phyloP scores from a whole-genome alignment of 768 basidiomycete genomes.

The Suillus ampliporus region DNA sequence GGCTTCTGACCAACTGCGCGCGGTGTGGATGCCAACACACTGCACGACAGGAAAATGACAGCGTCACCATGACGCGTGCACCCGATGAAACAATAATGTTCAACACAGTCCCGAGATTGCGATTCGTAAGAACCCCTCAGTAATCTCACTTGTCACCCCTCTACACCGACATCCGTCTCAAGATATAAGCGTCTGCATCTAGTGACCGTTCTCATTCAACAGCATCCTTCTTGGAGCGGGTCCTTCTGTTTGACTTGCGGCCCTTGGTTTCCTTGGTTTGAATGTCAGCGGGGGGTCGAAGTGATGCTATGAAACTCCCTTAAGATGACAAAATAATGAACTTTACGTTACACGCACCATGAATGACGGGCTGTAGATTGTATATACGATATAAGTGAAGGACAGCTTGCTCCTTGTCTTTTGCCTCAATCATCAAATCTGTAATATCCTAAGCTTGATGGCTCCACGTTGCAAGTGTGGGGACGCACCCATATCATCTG shows the following conservation, averaged over 20 bases:
- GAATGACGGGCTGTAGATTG: constrained; percentile 63
- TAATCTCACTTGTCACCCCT: constrained; percentile 7
- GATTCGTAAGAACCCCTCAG: not conserved
- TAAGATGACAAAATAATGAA: not conserved
- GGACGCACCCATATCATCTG: constrained; percentile 66
- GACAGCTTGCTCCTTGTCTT: constrained; percentile 94
- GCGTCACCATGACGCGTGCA: not conserved
- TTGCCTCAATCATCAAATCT: constrained; percentile 94
- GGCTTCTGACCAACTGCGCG: not conserved
- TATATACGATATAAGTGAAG: constrained; percentile 85
- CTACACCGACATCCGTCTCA: constrained; percentile 12
- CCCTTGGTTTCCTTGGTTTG: constrained; percentile 51
- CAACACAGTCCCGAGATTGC: not conserved
- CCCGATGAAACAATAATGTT: not conserved
- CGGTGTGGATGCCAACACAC: not conserved
- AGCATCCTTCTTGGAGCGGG: constrained; percentile 31
- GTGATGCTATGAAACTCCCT: constrained; percentile 27
- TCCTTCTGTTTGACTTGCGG: constrained; percentile 41
- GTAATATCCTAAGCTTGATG: constrained; percentile 24
- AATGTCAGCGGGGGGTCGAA: constrained; percentile 48
- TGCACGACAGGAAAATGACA: not conserved
- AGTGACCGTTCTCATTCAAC: constrained; percentile 32
- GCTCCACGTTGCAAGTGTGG: not conserved
- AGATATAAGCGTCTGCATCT: constrained; percentile 5
- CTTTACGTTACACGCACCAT: constrained; percentile 45